Evolutionary conservation across 352 stramenopile species (phyloP).

Genomic region (Phytophthora idaei): DNA sequence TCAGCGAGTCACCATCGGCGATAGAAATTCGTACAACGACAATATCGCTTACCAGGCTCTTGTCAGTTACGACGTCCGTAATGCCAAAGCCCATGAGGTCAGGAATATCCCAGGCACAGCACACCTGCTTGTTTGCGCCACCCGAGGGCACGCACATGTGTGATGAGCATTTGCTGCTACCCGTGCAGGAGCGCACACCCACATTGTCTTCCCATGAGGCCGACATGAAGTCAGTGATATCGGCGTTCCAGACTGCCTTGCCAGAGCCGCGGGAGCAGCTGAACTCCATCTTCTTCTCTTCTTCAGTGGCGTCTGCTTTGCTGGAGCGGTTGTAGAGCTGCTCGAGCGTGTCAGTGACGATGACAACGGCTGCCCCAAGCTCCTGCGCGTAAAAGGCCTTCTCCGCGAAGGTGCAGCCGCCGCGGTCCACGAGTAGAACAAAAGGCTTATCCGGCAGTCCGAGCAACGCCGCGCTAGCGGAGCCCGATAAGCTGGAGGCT

Average conservation of each 20-base stretch:
- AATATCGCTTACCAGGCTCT: slow-evolving; percentile 54
- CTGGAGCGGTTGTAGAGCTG: slow-evolving; percentile 73
- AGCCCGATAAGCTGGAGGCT: slow-evolving; percentile 13
- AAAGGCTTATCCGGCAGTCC: slow-evolving; percentile 47
- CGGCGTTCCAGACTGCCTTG: slow-evolving; percentile 30
- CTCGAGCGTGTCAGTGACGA: slow-evolving; percentile 77
- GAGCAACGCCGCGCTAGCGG: slow-evolving; percentile 13
- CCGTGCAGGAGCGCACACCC: slow-evolving; percentile 51
- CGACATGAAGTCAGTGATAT: slow-evolving; percentile 38
- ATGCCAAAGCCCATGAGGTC: slow-evolving; percentile 71
- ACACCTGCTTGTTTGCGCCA: slow-evolving; percentile 57
- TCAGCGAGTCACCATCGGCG: slow-evolving; percentile 59
- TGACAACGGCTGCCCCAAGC: slow-evolving; percentile 65
- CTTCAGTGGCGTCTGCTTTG: slow-evolving; percentile 29
- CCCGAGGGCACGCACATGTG: slow-evolving; percentile 68
- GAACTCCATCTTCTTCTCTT: slow-evolving; percentile 57
- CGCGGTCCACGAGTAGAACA: slow-evolving; percentile 76
- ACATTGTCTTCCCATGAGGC: slow-evolving; percentile 41
- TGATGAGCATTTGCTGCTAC: slow-evolving; percentile 52
- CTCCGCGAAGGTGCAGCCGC: slow-evolving; percentile 71
- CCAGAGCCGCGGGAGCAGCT: slow-evolving; percentile 58
- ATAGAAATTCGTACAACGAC: slow-evolving; percentile 78
- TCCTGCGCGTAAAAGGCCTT: slow-evolving; percentile 77
- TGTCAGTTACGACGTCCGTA: slow-evolving; percentile 40
- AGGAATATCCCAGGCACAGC: slow-evolving; percentile 80